Evolutionary conservation across 2,329 filamentous ascomycete species (phyloP), one percentile per base, ranked within the genome.

Genomic region (Blastomyces percursus): DNA sequence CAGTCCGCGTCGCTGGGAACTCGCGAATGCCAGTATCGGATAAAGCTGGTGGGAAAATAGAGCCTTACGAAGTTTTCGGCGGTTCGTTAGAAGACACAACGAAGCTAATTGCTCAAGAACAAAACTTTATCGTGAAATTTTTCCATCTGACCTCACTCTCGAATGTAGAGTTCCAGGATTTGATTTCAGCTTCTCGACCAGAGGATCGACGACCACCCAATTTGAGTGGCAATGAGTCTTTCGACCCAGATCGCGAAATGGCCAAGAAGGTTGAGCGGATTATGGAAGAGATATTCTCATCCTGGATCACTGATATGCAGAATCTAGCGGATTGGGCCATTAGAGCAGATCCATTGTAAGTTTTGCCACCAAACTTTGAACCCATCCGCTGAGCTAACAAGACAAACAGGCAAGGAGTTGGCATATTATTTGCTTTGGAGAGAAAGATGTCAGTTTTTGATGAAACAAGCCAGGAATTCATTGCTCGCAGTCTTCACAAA

Each of bases 61-160:
- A 89, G 67, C 85, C 90, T 0, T 93, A 86, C 68, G 91, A 96
- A 74, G 85, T 90, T 2, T 96, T 97, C 74, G 81, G 85, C 0
- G 86, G 86, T 46, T 85, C 90, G 14, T 77, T 96, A 65, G 88
- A 94, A 63, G 91, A 96, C 69, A 84, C 94, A 66, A 78, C 92
- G 54, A 90, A 88, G 6, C 81, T 96, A 62, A 86, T 96, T 63
- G 87, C 91, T 68, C 92, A 93, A 73, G 94, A 99, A 76, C 93
- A 99, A 73, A 97, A 96, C 72, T 99, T 97, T 72, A 81, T 96
- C 58, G 86, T 96, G n/a, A 91, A 96, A 68, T 94, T 96, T 74
- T 97, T 97, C 82, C 93, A 97, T 69, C 85, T 94, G 32, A 90
- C 88, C n/a, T 95, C 91, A 1, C 80, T 93, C 35, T 87, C 91